Evolutionary conservation across 2,329 filamentous ascomycete species (phyloP).

Genomic region (Stemphylium vesicarium): DNA sequence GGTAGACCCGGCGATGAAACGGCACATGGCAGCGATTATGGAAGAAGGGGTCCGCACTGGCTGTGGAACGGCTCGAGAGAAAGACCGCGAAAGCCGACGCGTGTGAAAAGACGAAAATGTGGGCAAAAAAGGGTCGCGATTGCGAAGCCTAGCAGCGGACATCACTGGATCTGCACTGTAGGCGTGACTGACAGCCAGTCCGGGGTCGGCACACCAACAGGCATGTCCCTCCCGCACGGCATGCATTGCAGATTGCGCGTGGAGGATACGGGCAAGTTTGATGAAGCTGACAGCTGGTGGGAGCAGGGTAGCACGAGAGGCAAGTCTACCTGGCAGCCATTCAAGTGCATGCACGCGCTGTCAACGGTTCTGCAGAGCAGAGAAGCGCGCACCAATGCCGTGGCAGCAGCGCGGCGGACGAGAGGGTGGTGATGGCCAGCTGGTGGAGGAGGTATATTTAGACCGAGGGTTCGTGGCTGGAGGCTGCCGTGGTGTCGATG

Average conservation of each 20-base stretch:
- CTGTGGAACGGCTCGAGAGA: background rate
- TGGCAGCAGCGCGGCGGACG: background rate
- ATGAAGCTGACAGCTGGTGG: conserved; percentile 12
- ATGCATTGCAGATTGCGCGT: conserved; percentile 29
- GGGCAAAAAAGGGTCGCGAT: conserved; percentile 12
- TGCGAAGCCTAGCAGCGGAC: background rate
- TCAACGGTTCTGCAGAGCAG: no score
- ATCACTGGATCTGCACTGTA: conserved; percentile 5
- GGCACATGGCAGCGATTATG: conserved; percentile 13
- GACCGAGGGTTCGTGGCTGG: conserved; percentile 30
- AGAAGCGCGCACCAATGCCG: background rate
- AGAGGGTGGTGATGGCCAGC: conserved; percentile 8
- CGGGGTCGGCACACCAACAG: conserved; percentile 15
- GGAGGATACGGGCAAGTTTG: conserved; percentile 20
- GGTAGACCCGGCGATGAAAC: conserved; percentile 35
- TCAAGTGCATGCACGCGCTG: no score
- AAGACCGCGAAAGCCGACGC: conserved; percentile 5
- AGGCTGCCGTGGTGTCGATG: conserved; percentile 13
- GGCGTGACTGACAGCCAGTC: conserved; percentile 12
- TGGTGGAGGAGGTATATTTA: conserved; percentile 26
- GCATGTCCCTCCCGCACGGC: conserved; percentile 14
- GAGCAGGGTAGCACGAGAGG: background rate
- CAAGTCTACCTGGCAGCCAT: no score
- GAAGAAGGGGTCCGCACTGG: conserved; percentile 10
- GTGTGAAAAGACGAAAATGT: background rate